Base-by-base conservation (phyloP, 2,329 filamentous ascomycete genomes). In the Endothia cerciana region DNA sequence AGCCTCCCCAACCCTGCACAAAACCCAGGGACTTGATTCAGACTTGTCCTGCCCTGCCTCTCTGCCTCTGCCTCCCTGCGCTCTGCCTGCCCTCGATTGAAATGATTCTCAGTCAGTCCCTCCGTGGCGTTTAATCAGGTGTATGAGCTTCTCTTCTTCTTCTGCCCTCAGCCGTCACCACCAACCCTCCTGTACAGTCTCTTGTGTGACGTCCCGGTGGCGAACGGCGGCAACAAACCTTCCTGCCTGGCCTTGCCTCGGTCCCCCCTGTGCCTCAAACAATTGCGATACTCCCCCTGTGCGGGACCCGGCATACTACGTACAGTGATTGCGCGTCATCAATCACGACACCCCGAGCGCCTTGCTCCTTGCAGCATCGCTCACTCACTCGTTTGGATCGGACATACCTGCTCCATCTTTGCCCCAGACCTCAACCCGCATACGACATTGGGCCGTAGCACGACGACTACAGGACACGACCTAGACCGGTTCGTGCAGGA, bases 281-380 rank as follows among this genome's bases (percentile, higher is more conserved):
- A 55, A 55, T 51, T 61, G 56, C 56, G 41, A 56, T 17, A 51
- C 13, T 30, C 22, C 33, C 38, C 33, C 56, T 47, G 38, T 60
- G 57, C 49, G 38, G 60, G 40, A 13, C 30, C 22, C 33, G 36
- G 38, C 3, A 58, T 19, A 22, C 60, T n/a, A 36, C 60, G 56
- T 41, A 58, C 47, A 43, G 22, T 40, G 60, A 43, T 62, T 62
- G 60, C 60, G 49, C 60, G 60, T 62, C 60, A 55, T 43, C 60
- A 43, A 62, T 40, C 47, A 55, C 38, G 25, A 62, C 60, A 41
- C 41, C 40, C 22, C 51, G 13, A 30, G 25, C 30, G 51, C 51
- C 51, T 25, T 22, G 6, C 13, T 58, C 55, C 30, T 17, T 58
- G 36, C 55, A 58, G 19, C 36, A 36, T 25, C 55, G 41, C 25